Evolutionary conservation across 139 green algal genomes (phyloP), one percentile per base, ranked within the genome.

Genomic region (Picochlorum sp.): DNA sequence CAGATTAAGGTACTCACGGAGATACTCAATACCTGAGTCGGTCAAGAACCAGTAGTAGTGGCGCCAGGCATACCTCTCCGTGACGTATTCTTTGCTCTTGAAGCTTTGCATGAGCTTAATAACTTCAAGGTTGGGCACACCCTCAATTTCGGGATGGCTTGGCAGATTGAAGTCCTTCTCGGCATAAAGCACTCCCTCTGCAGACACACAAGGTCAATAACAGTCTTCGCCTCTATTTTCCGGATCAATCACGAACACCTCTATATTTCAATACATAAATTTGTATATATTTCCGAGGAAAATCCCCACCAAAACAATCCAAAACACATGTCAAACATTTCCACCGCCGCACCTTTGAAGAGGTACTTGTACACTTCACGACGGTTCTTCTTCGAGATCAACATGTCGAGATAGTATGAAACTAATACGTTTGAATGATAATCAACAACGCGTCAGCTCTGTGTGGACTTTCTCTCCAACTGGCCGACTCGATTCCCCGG

Each of bases 11-110:
- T 96, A 98, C 79, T 94, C 85, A 36, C 93, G 80, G 68, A 99
- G 86, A 81, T 92, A 93, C 70, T 97, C 89, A 69, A 99, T 97
- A 63, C 93, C 93, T 62, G 88, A 79, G 74, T 98, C 85, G 35
- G 91, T 97, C 59, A 99, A 81, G 83, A 96, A 96, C 88, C 90
- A 98, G 81, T 98, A 98, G 81, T 96, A 97, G 81, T 99, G 87
- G 43, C 89, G 76, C 93, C 93, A 99, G 6, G 93, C 89, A 61
- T 94, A 99, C 40, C 81, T 79, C 85, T 98, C 91, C 24, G 82
- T 95, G 45, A 98, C 93, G 14, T 85, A 78, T 79, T 96, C 93
- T 73, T 89, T 89, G 57, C 70, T 88, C 74, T 90, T 94, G 76
- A 99, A 95, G 66, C 74, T 90, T 84, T 99, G 91, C 62, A 76